phyloP scores from a whole-genome alignment of 2,329 filamentous ascomycete species.

The Chrysoporthe cubensis region DNA sequence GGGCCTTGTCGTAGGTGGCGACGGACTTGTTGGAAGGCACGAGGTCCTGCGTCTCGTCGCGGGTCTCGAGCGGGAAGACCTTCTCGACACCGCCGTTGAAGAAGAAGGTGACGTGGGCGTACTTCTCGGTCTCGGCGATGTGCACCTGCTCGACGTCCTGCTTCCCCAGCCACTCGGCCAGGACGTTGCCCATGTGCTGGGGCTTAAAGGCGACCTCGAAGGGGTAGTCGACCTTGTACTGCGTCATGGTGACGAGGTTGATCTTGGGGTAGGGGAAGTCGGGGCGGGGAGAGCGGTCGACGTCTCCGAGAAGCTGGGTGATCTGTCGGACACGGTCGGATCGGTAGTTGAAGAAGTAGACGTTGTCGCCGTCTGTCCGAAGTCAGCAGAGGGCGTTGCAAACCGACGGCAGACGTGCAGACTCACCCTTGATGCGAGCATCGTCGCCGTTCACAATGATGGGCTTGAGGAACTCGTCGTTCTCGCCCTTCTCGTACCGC shows the following conservation, averaged over 20 bases:
- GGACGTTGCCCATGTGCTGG: conserved; percentile 96
- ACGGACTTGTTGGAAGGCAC: conserved; percentile 90
- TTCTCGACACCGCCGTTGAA: conserved; percentile 99
- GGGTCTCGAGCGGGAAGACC: conserved; percentile 87
- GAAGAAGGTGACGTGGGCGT: conserved; percentile 99
- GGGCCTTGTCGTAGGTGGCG: conserved; percentile 90
- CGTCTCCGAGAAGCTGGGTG: conserved; percentile 88
- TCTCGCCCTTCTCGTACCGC: conserved; percentile 85
- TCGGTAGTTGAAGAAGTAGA: conserved; percentile 99
- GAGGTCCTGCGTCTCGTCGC: conserved; percentile 77
- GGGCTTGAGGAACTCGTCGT: conserved; percentile 96
- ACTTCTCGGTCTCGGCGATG: conserved; percentile 98
- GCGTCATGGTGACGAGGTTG: conserved; percentile 94
- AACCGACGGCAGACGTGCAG: neutral
- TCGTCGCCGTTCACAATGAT: conserved; percentile 92
- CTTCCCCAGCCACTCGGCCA: conserved; percentile 94
- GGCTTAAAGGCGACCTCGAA: conserved; percentile 93
- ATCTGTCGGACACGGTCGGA: conserved; percentile 97
- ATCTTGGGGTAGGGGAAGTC: conserved; percentile 95
- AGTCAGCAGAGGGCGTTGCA: conserved; percentile 20
- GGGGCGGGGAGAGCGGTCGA: conserved; percentile 86
- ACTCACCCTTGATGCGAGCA: conserved; percentile 77
- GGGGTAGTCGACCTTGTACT: conserved; percentile 94
- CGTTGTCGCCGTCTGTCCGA: conserved; percentile 76
- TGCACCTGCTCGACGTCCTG: conserved; percentile 91